Base-by-base conservation (phyloP, 768 basidiomycete genomes). In the Podaxis sp. region DNA sequence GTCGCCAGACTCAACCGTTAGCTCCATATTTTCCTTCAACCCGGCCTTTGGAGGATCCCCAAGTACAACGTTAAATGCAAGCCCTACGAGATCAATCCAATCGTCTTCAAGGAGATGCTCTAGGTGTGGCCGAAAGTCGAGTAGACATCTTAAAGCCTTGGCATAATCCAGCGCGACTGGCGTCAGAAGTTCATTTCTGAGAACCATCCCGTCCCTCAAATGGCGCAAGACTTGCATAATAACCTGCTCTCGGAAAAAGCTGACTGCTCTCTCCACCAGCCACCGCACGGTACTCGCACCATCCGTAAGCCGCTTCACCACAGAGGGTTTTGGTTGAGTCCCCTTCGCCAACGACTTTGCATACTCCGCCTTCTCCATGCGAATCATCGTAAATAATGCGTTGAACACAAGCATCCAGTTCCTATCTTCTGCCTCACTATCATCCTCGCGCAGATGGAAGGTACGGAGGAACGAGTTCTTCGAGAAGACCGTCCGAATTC, bases 141-240 rank as follows among this genome's bases (percentile, higher is more conserved):
- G 74, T 7, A 98, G 68, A 61, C 75, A 77, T 58, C 83, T 83
- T 52, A 97, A 76, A 0, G 89, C 80, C 70, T 95, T 95, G 59
- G 89, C 77, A 70, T 93, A 95, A 71, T 95, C 86, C 63, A 91
- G 72, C 10, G 91, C 86, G 3, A 93, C 79, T 0, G 87, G 84
- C 3, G 76, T 68, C 62, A 88, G 79, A 13, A 97, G 74, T 37
- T 77, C 69, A 38, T 79, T 77, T 21, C 78, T 75, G 66, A 84
- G 67, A 3, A 84, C 75, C 54, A 94, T 79, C 52, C 80, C 81
- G 61, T 84, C 81, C 11, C 76, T 73, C 47, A 97, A 74, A 68
- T 95, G 90, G 7, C 78, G 77, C 56, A 91, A 76, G 32, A 95
- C 64, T 2, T 82, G 72, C 54, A 80, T 80, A 36, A 85, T 69